Base-by-base conservation (phyloP, 2,329 filamentous ascomycete genomes). In the Aspergillus spinulosporus region DNA sequence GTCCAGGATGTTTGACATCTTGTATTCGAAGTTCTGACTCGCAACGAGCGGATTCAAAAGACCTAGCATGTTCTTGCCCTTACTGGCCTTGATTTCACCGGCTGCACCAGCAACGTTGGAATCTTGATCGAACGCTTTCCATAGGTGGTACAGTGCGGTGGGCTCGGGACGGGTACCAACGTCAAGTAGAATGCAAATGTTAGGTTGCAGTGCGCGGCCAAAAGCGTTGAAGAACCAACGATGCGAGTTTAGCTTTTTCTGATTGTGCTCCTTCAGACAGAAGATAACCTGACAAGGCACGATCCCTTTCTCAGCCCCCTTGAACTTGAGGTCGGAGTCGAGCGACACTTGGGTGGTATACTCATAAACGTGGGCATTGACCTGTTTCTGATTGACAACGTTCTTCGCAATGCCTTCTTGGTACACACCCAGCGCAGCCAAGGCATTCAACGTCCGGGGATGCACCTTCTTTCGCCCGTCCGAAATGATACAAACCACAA, bases 181-280 rank as follows among this genome's bases (percentile, higher is more conserved):
- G 72, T 99, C 94, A 11, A 99, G 87, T 60, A 99, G 77, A 71
- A 99, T 96, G 74, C 94, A 99, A 34, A 99, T 89, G 63, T 99
- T 99, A 0, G 94, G 94, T 64, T 93, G 96, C 26, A 99, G 81
- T 0, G 93, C 89, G 61, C 88, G 87, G 31, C 94, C 95, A 70
- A 99, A 96, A 0, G 94, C 94, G 70, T 99, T 99, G 80, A 99
- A 99, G 78, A 97, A 97, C 94, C 94, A 99, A 56, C 94, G 86
- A 74, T 99, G 94, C 0, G 92, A 97, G 79, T 99, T 99, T 65
- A 99, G 84, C 78, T 99, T 99, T 77, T 96, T 95, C 70, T 89
- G 85, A 72, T 99, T 99, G 78, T 94, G 92, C 73, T 99, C 94
- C 77, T 99, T 99, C 60, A 99, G 79, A 69, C 95, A 99, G 74